Evolutionary conservation across 495 filamentous ascomycete species (phyloP).

Genomic region (Bacidia gigantensis): DNA sequence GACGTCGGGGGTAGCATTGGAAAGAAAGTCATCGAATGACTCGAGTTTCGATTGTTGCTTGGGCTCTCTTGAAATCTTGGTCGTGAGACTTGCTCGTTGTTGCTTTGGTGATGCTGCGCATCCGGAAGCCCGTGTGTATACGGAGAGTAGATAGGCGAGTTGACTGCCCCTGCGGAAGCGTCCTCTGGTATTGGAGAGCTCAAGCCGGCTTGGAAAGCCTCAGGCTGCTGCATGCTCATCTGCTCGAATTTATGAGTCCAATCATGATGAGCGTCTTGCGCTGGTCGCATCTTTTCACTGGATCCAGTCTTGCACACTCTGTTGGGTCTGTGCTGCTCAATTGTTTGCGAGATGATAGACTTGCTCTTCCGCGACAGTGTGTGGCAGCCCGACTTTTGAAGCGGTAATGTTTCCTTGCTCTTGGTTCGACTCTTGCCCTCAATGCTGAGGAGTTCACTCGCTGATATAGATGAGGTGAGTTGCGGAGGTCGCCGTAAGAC

Average conservation of each 20-base stretch:
- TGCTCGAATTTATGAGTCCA: constrained; percentile 18
- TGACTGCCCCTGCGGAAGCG: background rate
- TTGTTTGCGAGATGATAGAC: constrained; percentile 2
- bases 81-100: background rate
- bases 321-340: constrained; percentile 1
- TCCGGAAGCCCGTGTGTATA: background rate
- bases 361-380: constrained; percentile 14
- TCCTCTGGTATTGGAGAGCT: background rate
- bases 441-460: constrained; percentile 12
- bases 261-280: constrained; percentile 12
- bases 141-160: background rate
- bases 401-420: background rate
- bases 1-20: background rate
- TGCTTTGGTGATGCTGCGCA: background rate
- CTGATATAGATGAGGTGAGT: constrained; percentile 9
- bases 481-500: background rate
- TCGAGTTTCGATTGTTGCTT: background rate
- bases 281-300: constrained; percentile 14
- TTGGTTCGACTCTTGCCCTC: constrained; percentile 8
- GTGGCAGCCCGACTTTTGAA: background rate
- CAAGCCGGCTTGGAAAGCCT: background rate
- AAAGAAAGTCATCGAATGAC: background rate
- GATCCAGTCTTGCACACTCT: constrained; percentile 5
- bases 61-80: background rate
- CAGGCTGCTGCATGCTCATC: constrained; percentile 13